Evolutionary conservation across 305 asterid species (phyloP), one percentile per base, ranked within the genome.

Genomic region (Nicotiana rustica): DNA sequence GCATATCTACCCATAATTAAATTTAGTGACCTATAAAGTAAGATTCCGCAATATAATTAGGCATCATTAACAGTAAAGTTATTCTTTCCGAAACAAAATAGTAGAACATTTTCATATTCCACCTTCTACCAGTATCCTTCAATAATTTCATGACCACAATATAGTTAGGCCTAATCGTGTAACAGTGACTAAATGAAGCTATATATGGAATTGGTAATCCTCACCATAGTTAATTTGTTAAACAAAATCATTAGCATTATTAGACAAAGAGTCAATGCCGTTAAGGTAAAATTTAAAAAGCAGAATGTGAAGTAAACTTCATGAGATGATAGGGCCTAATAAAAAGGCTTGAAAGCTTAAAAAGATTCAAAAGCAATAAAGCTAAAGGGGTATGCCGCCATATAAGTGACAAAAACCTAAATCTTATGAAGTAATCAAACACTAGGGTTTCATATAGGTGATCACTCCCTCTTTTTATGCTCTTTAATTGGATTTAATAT

Each of bases 371-470:
- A 17, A 19, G 49, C 9, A 33, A 10, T n/a, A 35, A 29, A 56
- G 68, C 6, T 78, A 82, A 84, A 69, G 67, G 82, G 80, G 31
- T 82, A 64, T 84, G 75, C 57, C 44, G 66, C 69, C 87, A 83
- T 77, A 81, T 67, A 69, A 76, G 81, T 17, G 84, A 69, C 69
- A 41, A 67, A 73, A 33, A 67, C 67, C 18, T 29, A 62, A 73
- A 25, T 7, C 79, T 73, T 49, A 49, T 82, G 21, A 41, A 33
- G 80, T 71, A 47, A 81, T 59, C 70, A 75, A 33, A 83, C 82
- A 73, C 80, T 85, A 89, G 90, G 89, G 87, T 71, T 84, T 73
- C 19, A 29, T 59, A 77, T 44, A 52, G 78, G 15, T 67, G 17
- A 21, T 35, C 57, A 38, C 49, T 59, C 61, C 77, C 6, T 18